Base-by-base conservation (phyloP, 257 asterid genomes). In the Jaltomata sinuosa region DNA sequence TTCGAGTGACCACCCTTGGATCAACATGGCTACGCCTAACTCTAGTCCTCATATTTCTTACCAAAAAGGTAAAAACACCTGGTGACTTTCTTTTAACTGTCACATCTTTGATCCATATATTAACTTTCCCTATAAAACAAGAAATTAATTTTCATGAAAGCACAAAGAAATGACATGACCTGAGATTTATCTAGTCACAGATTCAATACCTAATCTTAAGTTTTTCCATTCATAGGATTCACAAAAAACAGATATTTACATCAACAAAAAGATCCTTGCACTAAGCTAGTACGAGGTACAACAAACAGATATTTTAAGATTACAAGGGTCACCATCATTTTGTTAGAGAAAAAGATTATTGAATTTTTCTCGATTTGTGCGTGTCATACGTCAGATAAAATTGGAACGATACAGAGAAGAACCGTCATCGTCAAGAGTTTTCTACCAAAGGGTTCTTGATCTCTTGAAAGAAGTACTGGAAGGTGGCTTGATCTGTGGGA, bases 401-500 rank as follows among this genome's bases (percentile, higher is more conserved):
- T 74, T 74, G 25, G 1, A 74, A 74, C 59, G 81, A 74, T 25
- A 45, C 5, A 74, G 2, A 45, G 15, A 7, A 74, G 59, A n/a
- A n/a, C n/a, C n/a, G n/a, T 72, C 6, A 4, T 7, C 8, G 11
- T 42, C 1, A n/a, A 0, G 42, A 25, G 2, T 16, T 11, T 62
- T 64, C 86, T 79, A 86, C 87, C 91, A 89, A 45, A 78, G 71
- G 81, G 49, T 83, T 90, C 91, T 87, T 40, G 92, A 85, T 91
- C 89, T 91, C 88, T 90, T 89, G 71, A 82, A 67, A 85, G 87
- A 84, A 81, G 59, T 34, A n/a, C n/a, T n/a, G 40, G 92, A 86
- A 64, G 85, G 19, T 80, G 90, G 88, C 64, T 71, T 85, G 62
- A 90, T 92, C 84, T 90, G 94, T 61, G 96, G 96, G 79, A 92